Evolutionary conservation across 129 eudicot species (phyloP).

Genomic region (Chrysanthemum seticuspe): DNA sequence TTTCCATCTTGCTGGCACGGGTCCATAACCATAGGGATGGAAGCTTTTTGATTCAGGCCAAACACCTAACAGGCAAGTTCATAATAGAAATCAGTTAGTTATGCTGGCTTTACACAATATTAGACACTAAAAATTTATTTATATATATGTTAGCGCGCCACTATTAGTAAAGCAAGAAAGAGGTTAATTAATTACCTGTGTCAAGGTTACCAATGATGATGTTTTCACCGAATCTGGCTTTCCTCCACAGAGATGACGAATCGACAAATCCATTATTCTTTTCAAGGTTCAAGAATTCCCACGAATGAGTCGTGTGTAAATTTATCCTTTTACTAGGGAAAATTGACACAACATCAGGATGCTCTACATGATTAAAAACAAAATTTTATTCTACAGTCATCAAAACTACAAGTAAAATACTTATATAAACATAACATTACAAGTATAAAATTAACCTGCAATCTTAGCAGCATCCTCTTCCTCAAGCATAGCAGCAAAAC

Average conservation of each 20-base stretch:
- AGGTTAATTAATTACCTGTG: conserved; percentile 52
- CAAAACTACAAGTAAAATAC: neutral
- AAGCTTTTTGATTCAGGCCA: conserved; percentile 94
- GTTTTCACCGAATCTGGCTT: conserved; percentile 76
- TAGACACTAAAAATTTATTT: no score
- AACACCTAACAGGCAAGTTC: conserved; percentile 42
- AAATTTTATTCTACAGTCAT: no score
- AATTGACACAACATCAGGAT: conserved; percentile 68
- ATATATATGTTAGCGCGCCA: no score
- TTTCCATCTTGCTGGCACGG: conserved; percentile 79
- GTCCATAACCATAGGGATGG: conserved; percentile 49
- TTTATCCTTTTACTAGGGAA: conserved; percentile 42
- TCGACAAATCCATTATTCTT: conserved; percentile 32
- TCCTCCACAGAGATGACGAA: conserved; percentile 54
- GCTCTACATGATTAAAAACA: conserved; percentile 40
- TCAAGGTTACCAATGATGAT: conserved; percentile 75
- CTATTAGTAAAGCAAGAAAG: neutral
- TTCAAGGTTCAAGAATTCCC: conserved; percentile 70
- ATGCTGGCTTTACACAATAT: no score
- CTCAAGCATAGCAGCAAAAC: conserved; percentile 71
- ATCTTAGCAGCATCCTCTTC: conserved; percentile 53
- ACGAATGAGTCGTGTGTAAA: conserved; percentile 79
- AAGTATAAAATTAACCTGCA: conserved; percentile 38
- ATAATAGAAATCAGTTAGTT: neutral
- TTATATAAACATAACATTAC: neutral